Conservation (phyloP, 495 filamentous ascomycete genomes). For the Tirmania nivea region DNA sequence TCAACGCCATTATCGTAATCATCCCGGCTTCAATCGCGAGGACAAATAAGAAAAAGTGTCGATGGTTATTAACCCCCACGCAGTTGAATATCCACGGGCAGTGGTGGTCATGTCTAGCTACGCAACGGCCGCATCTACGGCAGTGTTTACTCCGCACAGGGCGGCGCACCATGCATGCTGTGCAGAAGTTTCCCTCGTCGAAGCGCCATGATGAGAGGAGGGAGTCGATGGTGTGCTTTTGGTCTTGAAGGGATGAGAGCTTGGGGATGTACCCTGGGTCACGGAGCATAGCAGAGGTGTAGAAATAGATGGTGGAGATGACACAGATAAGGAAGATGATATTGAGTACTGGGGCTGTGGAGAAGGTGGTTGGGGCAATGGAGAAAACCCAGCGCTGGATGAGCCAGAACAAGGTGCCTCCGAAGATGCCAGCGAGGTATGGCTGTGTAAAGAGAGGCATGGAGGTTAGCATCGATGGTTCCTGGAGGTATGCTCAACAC, state of each 20-base stretch:
- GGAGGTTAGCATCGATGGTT: background rate
- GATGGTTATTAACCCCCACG: slow-evolving; percentile 78
- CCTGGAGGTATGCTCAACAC: too few relatives aligned
- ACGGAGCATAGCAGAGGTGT: slow-evolving; percentile 56
- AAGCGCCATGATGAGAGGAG: slow-evolving; percentile 68
- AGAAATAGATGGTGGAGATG: slow-evolving; percentile 58
- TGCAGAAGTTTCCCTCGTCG: slow-evolving; percentile 84
- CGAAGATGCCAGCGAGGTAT: slow-evolving; percentile 83
- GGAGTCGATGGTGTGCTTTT: slow-evolving; percentile 69
- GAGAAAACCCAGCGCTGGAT: slow-evolving; percentile 49
- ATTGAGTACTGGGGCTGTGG: slow-evolving; percentile 45
- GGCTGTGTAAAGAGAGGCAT: slow-evolving; percentile 32
- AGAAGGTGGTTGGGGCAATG: slow-evolving; percentile 56
- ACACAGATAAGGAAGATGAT: slow-evolving; percentile 44
- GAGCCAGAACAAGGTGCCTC: slow-evolving; percentile 66
- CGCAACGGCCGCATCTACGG: slow-evolving; percentile 67
- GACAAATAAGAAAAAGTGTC: slow-evolving; percentile 85
- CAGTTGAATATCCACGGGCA: slow-evolving; percentile 98
- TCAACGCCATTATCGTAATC: slow-evolving; percentile 11
- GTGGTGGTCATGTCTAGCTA: slow-evolving; percentile 94
- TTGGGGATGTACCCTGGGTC: slow-evolving; percentile 95
- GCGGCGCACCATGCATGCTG: slow-evolving; percentile 76
- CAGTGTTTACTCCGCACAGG: slow-evolving; percentile 92
- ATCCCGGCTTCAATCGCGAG: slow-evolving; percentile 56
- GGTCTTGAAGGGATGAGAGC: slow-evolving; percentile 61